A percentile compares a stretch with the other conserved stretches of the same genome.
phyloP scores from a whole-genome alignment of 208 protist genomes.

The Trichomonas tenax region DNA sequence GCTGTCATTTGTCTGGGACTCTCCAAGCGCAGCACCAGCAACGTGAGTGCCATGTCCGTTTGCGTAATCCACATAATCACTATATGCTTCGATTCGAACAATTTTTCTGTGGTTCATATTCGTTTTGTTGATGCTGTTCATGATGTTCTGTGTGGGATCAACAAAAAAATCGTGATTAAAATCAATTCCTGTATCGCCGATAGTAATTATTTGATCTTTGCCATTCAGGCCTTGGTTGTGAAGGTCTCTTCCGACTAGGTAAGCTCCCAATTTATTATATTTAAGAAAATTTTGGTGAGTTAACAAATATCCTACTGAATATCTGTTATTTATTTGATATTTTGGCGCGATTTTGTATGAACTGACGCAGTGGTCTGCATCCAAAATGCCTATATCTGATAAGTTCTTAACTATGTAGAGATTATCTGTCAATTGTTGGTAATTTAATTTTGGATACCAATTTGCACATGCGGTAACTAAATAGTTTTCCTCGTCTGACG shows the following conservation, averaged over 20 bases:
- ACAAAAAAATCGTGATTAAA: neutral
- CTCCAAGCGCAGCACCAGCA: neutral
- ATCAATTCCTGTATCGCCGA: neutral
- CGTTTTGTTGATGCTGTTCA: neutral
- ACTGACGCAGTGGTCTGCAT: neutral
- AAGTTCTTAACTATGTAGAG: neutral
- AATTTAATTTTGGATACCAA: neutral
- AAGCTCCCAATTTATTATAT: neutral
- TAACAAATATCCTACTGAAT: neutral
- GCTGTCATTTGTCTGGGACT: neutral
- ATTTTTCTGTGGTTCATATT: neutral
- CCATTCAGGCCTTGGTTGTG: neutral
- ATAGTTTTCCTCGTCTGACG: neutral
- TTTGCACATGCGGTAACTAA: neutral
- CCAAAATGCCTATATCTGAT: neutral
- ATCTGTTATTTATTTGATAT: neutral
- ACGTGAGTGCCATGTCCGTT: slow-evolving; percentile 2
- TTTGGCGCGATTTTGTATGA: neutral
- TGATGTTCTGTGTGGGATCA: neutral
- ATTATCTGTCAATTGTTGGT: neutral
- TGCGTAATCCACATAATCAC: neutral
- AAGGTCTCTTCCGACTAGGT: neutral
- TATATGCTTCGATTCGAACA: too few relatives aligned
- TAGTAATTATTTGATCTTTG: neutral
- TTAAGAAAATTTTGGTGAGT: neutral